These are phyloP conservation scores for Zoysia matrella DNA, from an alignment of 202 grass and related monocot species.

Conservation along the genomic window DNA sequence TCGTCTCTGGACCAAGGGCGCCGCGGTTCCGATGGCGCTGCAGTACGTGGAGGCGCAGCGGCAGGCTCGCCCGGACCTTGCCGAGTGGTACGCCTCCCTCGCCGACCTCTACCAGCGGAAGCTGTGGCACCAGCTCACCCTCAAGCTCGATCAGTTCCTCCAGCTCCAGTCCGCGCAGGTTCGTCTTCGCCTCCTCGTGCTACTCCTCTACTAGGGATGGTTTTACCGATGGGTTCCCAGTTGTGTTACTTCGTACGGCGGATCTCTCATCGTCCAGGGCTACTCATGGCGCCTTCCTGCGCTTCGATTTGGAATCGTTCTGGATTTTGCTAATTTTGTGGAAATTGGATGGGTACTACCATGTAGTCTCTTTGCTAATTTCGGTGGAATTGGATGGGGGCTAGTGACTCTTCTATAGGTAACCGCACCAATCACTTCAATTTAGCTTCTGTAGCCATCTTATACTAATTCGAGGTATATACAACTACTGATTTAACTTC, in stretches of 20 bases:
- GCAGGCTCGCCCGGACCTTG: slow-evolving; percentile 74
- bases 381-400: background rate
- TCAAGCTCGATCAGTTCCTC: slow-evolving; percentile 69
- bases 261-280: slow-evolving; percentile 25
- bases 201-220: background rate
- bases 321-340: background rate
- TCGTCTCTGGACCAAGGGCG: background rate
- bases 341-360: background rate
- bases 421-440: background rate
- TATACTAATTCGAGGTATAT: background rate
- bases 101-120: slow-evolving; percentile 70
- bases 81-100: slow-evolving; percentile 74
- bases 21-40: slow-evolving; percentile 68
- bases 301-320: background rate
- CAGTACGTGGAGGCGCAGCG: slow-evolving; percentile 87
- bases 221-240: slow-evolving; percentile 1
- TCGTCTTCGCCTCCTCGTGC: background rate
- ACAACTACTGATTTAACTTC: background rate
- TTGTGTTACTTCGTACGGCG: slow-evolving; percentile 13
- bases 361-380: background rate
- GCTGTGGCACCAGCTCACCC: no score
- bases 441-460: background rate
- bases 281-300: background rate
- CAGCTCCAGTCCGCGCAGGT: slow-evolving; percentile 82
- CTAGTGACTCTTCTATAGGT: background rate